Evolutionary conservation across 179 eudicot genomes (phyloP).

Genomic region (Dionaea muscipula): DNA sequence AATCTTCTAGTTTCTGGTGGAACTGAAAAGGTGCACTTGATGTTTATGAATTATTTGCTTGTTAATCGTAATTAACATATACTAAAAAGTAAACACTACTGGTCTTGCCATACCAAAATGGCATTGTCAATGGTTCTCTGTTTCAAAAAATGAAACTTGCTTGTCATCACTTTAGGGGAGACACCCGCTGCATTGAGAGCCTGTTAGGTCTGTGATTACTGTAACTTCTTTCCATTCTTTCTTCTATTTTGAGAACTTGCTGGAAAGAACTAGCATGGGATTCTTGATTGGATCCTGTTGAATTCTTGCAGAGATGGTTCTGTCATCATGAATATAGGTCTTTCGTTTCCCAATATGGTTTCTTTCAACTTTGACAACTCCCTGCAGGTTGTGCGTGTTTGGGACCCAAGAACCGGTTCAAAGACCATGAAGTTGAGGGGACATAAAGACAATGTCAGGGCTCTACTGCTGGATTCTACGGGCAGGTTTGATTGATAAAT

Average conservation of each 20-base stretch:
- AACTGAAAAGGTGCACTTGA: conserved; percentile 83
- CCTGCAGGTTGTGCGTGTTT: conserved; percentile 81
- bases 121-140: too few relatives aligned
- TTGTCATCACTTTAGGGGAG: too few relatives aligned
- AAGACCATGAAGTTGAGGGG: conserved; percentile 97
- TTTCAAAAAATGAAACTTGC: too few relatives aligned
- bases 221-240: too few relatives aligned
- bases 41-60: background rate
- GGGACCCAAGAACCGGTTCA: conserved; percentile 96
- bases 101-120: too few relatives aligned
- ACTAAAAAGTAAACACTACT: too few relatives aligned
- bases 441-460: conserved; percentile 91
- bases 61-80: too few relatives aligned
- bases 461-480: conserved; percentile 79
- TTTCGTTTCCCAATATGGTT: background rate
- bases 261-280: background rate
- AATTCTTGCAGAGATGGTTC: background rate
- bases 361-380: conserved; percentile 10
- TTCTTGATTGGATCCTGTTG: background rate
- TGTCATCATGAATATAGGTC: background rate
- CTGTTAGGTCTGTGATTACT: too few relatives aligned
- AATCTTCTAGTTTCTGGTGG: conserved; percentile 98
- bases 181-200: too few relatives aligned
- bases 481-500: conserved; percentile 60
- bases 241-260: background rate